phyloP scores from a whole-genome alignment of 257 asterid species.

The Misopates orontium region DNA sequence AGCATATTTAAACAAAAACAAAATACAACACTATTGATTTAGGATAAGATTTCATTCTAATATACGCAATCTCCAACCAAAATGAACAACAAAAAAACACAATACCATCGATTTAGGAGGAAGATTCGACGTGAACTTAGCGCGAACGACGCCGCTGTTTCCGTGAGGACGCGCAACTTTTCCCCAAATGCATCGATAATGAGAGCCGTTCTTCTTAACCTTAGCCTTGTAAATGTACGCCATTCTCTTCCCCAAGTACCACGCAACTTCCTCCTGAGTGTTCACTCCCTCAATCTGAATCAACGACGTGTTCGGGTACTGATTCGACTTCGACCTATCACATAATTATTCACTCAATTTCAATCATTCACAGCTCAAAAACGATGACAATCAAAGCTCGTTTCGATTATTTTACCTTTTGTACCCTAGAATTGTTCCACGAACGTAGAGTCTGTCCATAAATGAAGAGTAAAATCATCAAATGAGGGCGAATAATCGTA shows the following conservation, averaged over 20 bases:
- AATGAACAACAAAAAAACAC: background rate
- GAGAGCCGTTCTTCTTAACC: constrained; percentile 78
- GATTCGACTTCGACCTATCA: constrained; percentile 82
- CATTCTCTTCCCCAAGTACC: constrained; percentile 84
- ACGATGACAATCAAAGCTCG: too few species aligned
- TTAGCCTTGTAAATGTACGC: constrained; percentile 92
- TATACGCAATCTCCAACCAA: background rate
- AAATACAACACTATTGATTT: background rate
- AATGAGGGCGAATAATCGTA: background rate
- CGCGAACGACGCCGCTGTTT: constrained; percentile 85
- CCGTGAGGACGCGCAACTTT: constrained; percentile 85
- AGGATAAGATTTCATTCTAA: too few species aligned
- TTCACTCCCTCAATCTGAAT: constrained; percentile 89
- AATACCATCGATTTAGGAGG: constrained; percentile 77
- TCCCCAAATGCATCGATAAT: constrained; percentile 94
- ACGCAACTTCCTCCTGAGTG: constrained; percentile 83
- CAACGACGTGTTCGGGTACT: constrained; percentile 91
- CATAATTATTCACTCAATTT: constrained; percentile 5
- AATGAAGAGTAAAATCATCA: background rate
- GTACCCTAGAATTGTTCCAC: constrained; percentile 69
- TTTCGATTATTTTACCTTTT: constrained; percentile 39
- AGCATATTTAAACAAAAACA: background rate
- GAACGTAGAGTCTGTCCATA: constrained; percentile 42
- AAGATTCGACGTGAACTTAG: constrained; percentile 70
- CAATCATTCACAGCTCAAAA: background rate